Percentiles rank a stretch among this genome's conserved stretches.
Evolutionary conservation across 1,284 basidiomycete genomes (phyloP).

Genomic region (Heliocybe sulcata): DNA sequence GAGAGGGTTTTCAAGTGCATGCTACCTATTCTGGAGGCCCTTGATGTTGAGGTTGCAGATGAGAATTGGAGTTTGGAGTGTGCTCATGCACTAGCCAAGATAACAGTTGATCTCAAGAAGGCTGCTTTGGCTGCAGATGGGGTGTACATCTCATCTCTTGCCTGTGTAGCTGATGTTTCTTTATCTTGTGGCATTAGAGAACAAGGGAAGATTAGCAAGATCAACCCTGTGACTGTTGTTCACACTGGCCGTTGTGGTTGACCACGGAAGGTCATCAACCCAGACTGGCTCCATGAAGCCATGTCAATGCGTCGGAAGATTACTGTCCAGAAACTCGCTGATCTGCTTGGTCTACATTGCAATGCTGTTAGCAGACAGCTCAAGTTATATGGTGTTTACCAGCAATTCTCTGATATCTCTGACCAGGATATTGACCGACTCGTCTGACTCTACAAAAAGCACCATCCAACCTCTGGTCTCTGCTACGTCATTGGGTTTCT

Average conservation of each 20-base stretch:
- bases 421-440: constrained; percentile 6
- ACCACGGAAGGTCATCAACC: constrained; percentile 5
- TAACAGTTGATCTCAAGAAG: not conserved
- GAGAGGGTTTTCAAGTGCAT: not conserved
- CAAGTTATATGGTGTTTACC: constrained; percentile 2
- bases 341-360: constrained; percentile 4
- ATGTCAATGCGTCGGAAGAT: constrained; percentile 3
- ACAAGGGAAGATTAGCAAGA: not conserved
- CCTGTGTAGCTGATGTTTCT: not conserved
- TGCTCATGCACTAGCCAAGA: constrained; percentile 1
- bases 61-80: not conserved
- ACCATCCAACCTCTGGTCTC: constrained; percentile 7
- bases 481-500: constrained; percentile 8
- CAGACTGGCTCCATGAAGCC: constrained; percentile 3
- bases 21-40: constrained; percentile 4
- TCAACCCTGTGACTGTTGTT: not conserved
- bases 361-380: constrained; percentile 5
- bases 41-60: not conserved
- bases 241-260: constrained; percentile 3
- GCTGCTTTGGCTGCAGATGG: not conserved
- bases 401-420: constrained; percentile 3
- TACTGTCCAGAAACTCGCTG: constrained; percentile 2
- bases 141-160: not conserved
- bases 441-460: constrained; percentile 1
- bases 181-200: not conserved